A percentile compares a stretch with the other conserved stretches of the same genome.
Conservation (phyloP, 495 filamentous ascomycete species). For the Hypomontagnella submonticulosa region DNA sequence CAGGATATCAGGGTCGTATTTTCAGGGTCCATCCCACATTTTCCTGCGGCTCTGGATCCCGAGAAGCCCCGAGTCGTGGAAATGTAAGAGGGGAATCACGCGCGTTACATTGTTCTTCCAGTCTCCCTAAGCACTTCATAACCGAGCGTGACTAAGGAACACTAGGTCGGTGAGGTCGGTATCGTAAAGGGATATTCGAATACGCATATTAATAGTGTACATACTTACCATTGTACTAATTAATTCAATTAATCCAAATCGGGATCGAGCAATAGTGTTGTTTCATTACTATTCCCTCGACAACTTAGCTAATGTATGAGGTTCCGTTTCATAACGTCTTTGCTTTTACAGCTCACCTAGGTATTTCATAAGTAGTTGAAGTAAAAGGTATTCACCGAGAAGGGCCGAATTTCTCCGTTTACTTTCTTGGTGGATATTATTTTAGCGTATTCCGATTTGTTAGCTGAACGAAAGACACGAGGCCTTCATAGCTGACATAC, state of each 20-base stretch:
- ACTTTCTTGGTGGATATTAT: conserved; percentile 8
- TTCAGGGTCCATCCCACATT: conserved; percentile 44
- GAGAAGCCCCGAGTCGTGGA: conserved; percentile 32
- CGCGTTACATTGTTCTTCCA: conserved; percentile 16
- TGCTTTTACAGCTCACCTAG: conserved; percentile 31
- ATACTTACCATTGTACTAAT: not conserved
- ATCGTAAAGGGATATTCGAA: not conserved
- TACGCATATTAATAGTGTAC: not conserved
- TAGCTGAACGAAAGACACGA: conserved; percentile 5
- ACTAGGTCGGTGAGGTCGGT: conserved; percentile 5
- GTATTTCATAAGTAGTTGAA: not conserved
- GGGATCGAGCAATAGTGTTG: not conserved
- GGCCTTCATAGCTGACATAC: conserved; percentile 13
- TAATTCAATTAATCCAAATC: not conserved
- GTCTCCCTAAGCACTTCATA: conserved; percentile 11
- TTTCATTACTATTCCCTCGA: conserved; percentile 1
- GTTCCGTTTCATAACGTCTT: conserved; percentile 6
- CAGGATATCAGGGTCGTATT: conserved; percentile 36
- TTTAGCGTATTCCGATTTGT: conserved; percentile 30
- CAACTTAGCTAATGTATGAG: not conserved
- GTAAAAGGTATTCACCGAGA: conserved; percentile 37
- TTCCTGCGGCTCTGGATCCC: conserved; percentile 43
- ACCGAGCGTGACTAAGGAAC: conserved; percentile 13
- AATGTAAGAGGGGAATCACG: conserved; percentile 31
- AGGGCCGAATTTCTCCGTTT: conserved; percentile 33